Percentiles rank a stretch among this genome's conserved stretches.
Conservation (phyloP, 371 early-diverging fungal genomes). For the Saksenaea vasiformis region DNA sequence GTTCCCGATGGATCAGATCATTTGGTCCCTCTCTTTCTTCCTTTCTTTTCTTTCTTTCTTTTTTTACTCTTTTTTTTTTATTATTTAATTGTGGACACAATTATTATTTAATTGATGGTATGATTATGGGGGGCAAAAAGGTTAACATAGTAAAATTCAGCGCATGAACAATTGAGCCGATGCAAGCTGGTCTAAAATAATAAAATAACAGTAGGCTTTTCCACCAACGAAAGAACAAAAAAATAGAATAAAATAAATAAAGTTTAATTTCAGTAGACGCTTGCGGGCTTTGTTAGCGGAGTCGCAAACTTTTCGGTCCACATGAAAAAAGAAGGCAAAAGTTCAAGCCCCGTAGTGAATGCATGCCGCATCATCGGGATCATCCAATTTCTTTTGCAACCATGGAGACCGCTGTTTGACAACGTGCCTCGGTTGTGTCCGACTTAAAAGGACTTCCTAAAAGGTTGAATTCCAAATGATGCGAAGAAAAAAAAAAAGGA, state of each 20-base stretch:
- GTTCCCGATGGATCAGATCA: neutral
- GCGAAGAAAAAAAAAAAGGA: too few species aligned
- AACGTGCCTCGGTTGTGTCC: too few species aligned
- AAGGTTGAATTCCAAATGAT: too few species aligned
- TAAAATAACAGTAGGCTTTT: neutral
- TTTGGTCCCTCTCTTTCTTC: neutral
- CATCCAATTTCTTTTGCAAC: neutral
- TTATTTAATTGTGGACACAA: too few species aligned
- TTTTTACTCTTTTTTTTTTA: neutral
- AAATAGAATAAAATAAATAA: too few species aligned
- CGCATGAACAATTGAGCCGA: neutral
- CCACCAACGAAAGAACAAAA: neutral
- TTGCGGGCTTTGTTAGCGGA: neutral
- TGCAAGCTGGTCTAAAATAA: neutral
- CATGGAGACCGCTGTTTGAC: neutral
- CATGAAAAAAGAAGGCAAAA: conserved; percentile 3
- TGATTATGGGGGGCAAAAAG: neutral
- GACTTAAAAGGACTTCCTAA: too few species aligned
- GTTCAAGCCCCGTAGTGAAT: neutral
- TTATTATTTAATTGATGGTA: neutral
- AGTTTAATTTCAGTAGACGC: conserved; percentile 5
- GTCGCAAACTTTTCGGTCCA: conserved; percentile 1
- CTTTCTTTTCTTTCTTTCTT: neutral
- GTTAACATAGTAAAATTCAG: neutral
- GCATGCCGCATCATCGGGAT: conserved; percentile 5